Conservation (phyloP, 140 eudicot species). For the Stevia rebaudiana region DNA sequence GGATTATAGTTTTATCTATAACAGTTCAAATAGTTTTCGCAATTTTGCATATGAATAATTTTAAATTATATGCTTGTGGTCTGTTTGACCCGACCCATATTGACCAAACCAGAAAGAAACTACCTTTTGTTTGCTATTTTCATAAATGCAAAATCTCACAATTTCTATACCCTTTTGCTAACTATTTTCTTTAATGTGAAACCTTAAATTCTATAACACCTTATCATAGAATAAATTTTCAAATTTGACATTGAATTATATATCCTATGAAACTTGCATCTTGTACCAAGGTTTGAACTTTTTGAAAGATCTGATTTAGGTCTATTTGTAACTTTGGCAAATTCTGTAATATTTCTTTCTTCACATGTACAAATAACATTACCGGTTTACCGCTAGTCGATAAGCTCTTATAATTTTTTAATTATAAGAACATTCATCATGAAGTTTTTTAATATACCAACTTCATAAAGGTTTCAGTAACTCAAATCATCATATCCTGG, state of each 20-base stretch:
- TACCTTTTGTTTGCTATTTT: background rate
- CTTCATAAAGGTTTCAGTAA: background rate
- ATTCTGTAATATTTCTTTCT: conserved; percentile 11
- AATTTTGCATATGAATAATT: too few relatives aligned
- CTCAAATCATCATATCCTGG: conserved; percentile 10
- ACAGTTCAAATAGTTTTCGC: background rate
- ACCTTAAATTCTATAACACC: background rate
- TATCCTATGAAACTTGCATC: background rate
- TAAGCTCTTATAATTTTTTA: background rate
- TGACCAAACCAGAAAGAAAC: background rate
- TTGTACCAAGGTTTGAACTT: conserved; percentile 9
- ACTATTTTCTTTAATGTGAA: background rate
- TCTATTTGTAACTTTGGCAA: conserved; percentile 8
- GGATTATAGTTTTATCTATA: background rate
- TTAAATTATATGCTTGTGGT: conserved; percentile 4
- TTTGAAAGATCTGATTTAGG: background rate
- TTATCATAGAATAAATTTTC: too few relatives aligned
- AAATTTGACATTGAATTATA: background rate
- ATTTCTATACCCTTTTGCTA: background rate
- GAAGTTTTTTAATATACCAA: too few relatives aligned
- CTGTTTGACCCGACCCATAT: background rate
- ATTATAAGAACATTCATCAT: too few relatives aligned
- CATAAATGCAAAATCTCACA: background rate
- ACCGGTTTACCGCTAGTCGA: conserved; percentile 2
- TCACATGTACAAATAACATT: conserved; percentile 3